Conservation (phyloP, 2,329 filamentous ascomycete species). For the Basipetospora chlamydospora region DNA sequence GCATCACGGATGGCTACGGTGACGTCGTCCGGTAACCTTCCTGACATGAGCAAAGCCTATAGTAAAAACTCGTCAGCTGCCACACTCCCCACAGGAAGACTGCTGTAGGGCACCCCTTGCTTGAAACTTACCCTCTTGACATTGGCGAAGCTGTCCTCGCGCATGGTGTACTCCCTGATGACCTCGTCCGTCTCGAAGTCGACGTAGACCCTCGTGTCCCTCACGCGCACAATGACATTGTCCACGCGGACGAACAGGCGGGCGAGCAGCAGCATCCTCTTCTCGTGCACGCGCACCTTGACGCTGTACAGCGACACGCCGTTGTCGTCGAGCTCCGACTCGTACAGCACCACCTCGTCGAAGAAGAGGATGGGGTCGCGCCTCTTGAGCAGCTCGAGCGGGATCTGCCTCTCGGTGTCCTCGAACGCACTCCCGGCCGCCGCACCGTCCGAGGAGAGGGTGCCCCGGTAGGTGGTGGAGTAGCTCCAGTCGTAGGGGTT, state of each 20-base stretch:
- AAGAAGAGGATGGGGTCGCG: slow-evolving; percentile 94
- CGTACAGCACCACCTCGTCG: slow-evolving; percentile 89
- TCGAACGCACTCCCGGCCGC: slow-evolving; percentile 13
- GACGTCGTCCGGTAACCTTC: slow-evolving; percentile 52
- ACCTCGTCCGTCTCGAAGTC: slow-evolving; percentile 72
- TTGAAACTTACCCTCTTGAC: slow-evolving; percentile 55
- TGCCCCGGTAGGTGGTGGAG: slow-evolving; percentile 74
- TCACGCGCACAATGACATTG: slow-evolving; percentile 71
- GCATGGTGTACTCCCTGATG: slow-evolving; percentile 78
- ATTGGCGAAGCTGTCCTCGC: slow-evolving; percentile 66
- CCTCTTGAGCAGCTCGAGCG: slow-evolving; percentile 71
- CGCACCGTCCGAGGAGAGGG: too few relatives aligned
- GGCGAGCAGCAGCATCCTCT: slow-evolving; percentile 68
- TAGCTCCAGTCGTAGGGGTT: slow-evolving; percentile 99
- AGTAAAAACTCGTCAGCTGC: too few relatives aligned
- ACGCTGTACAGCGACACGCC: slow-evolving; percentile 81
- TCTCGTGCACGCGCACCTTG: slow-evolving; percentile 87
- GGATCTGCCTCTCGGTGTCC: slow-evolving; percentile 41
- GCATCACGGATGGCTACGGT: slow-evolving; percentile 66
- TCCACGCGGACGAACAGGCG: slow-evolving; percentile 90
- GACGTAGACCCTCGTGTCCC: slow-evolving; percentile 83
- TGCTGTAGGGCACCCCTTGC: too few relatives aligned
- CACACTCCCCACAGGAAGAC: not conserved
- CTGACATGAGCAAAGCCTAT: slow-evolving; percentile 34
- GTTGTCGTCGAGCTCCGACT: slow-evolving; percentile 96